Evolutionary conservation across 2,329 filamentous ascomycete genomes (phyloP).

Genomic region (Aspergillus novoparasiticus): DNA sequence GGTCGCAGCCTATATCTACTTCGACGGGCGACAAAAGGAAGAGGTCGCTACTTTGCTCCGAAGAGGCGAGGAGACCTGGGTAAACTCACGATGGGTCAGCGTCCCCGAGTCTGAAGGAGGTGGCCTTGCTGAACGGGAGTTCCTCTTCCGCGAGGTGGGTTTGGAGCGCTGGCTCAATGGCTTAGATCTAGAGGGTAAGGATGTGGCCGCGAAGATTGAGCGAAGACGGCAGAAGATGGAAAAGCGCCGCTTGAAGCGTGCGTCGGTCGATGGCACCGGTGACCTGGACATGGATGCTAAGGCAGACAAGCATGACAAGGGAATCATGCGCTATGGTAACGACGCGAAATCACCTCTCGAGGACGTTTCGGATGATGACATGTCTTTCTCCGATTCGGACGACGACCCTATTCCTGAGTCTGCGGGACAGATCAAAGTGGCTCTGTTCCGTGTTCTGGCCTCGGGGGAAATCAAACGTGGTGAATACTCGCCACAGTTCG

Average conservation of each 20-base stretch:
- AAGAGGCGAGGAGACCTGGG: slow-evolving; percentile 97
- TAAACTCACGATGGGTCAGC: slow-evolving; percentile 97
- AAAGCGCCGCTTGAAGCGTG: slow-evolving; percentile 78
- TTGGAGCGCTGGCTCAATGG: slow-evolving; percentile 96
- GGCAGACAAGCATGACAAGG: slow-evolving; percentile 44
- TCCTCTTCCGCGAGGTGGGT: slow-evolving; percentile 94
- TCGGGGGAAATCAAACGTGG: slow-evolving; percentile 97
- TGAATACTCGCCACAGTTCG: slow-evolving; percentile 96
- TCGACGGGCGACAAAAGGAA: slow-evolving; percentile 91
- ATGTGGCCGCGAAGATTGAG: slow-evolving; percentile 79
- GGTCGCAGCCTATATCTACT: slow-evolving; percentile 98
- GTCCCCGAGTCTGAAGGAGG: slow-evolving; percentile 88
- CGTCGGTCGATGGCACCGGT: slow-evolving; percentile 60
- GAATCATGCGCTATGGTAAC: slow-evolving; percentile 77
- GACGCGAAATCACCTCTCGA: slow-evolving; percentile 76
- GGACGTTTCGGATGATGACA: slow-evolving; percentile 69
- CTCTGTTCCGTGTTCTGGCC: slow-evolving; percentile 90
- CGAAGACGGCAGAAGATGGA: slow-evolving; percentile 70
- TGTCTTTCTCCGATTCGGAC: slow-evolving; percentile 69
- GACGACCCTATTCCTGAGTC: slow-evolving; percentile 88
- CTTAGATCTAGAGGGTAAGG: slow-evolving; percentile 88
- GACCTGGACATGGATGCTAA: slow-evolving; percentile 44
- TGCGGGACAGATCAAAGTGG: slow-evolving; percentile 96
- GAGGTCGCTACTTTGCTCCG: slow-evolving; percentile 93
- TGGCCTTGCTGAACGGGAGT: slow-evolving; percentile 92